Conservation (phyloP, 1,284 basidiomycete genomes). For the Meira nashicola region DNA sequence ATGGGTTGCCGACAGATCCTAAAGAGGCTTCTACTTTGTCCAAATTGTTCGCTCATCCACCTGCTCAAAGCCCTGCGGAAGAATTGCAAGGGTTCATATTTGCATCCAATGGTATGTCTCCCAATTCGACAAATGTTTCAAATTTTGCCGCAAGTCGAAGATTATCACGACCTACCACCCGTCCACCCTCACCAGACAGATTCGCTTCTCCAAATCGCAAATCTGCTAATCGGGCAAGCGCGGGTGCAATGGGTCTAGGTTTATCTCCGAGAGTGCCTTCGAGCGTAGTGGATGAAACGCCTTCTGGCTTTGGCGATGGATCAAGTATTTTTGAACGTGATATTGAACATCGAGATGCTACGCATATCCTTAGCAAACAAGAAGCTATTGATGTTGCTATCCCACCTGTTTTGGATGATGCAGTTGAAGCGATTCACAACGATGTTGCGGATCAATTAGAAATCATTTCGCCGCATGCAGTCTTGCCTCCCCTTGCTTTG, state of each 20-base stretch:
- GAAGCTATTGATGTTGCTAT: conserved; percentile 49
- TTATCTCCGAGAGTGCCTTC: no score
- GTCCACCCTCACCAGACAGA: conserved; percentile 16
- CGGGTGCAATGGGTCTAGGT: conserved; percentile 7
- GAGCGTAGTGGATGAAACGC: no score
- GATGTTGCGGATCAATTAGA: conserved; percentile 40
- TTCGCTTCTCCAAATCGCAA: conserved; percentile 7
- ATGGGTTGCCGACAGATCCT: conserved; percentile 44
- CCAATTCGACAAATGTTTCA: conserved; percentile 14
- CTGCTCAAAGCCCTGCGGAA: conserved; percentile 21
- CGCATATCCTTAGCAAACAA: conserved; percentile 37
- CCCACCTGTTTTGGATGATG: conserved; percentile 46
- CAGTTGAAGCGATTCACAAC: conserved; percentile 45
- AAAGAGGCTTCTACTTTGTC: conserved; percentile 35
- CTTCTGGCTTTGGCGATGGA: not conserved
- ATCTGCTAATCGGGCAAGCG: not conserved
- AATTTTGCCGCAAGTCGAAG: not conserved
- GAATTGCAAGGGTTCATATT: conserved; percentile 11
- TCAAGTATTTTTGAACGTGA: conserved; percentile 48
- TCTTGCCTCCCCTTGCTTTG: conserved; percentile 30
- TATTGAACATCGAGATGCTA: conserved; percentile 44
- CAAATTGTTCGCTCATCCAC: conserved; percentile 42
- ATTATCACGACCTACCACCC: conserved; percentile 2
- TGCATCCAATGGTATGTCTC: not conserved
- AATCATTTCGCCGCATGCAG: conserved; percentile 40